These are phyloP conservation scores for Parathielavia appendiculata DNA, from an alignment of 495 filamentous ascomycete genomes.

Conservation along the genomic window DNA sequence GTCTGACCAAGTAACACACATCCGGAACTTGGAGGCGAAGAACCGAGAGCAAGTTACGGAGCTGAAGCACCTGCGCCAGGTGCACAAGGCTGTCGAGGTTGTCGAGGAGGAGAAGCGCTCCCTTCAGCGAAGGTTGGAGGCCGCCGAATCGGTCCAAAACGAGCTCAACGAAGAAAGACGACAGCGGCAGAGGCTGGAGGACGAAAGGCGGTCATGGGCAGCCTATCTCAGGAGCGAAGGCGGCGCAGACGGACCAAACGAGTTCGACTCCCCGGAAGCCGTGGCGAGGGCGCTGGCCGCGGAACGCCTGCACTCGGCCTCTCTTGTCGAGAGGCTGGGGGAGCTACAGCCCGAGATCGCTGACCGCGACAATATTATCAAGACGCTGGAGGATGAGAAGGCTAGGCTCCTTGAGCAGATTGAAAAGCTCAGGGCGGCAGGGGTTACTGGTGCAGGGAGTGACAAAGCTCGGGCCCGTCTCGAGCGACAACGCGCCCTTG, in stretches of 20 bases:
- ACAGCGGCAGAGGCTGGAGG: constrained; percentile 80
- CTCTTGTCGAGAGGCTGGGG: constrained; percentile 72
- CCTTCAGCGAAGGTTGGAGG: constrained; percentile 68
- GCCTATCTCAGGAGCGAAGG: constrained; percentile 72
- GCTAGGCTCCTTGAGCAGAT: constrained; percentile 56
- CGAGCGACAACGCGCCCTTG: constrained; percentile 78
- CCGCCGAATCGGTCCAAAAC: constrained; percentile 66
- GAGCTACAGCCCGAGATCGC: constrained; percentile 69
- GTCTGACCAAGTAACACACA: constrained; percentile 80
- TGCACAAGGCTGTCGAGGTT: constrained; percentile 81
- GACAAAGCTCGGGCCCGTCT: constrained; percentile 60
- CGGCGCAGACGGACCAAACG: constrained; percentile 49
- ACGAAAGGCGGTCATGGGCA: constrained; percentile 81
- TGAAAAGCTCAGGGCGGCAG: constrained; percentile 57
- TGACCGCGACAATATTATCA: constrained; percentile 75
- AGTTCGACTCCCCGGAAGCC: constrained; percentile 84
- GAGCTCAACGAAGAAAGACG: constrained; percentile 73
- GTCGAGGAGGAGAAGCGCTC: constrained; percentile 91
- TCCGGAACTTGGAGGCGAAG: constrained; percentile 71
- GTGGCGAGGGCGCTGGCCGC: constrained; percentile 78
- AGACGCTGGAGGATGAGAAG: constrained; percentile 63
- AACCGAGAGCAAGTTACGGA: constrained; percentile 79
- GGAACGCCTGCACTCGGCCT: constrained; percentile 71
- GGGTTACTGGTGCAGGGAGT: constrained; percentile 39
- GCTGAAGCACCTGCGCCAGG: constrained; percentile 69